These are phyloP conservation scores for Macaranga tanarius DNA, from an alignment of 441 rosid species.

Conservation along the genomic window DNA sequence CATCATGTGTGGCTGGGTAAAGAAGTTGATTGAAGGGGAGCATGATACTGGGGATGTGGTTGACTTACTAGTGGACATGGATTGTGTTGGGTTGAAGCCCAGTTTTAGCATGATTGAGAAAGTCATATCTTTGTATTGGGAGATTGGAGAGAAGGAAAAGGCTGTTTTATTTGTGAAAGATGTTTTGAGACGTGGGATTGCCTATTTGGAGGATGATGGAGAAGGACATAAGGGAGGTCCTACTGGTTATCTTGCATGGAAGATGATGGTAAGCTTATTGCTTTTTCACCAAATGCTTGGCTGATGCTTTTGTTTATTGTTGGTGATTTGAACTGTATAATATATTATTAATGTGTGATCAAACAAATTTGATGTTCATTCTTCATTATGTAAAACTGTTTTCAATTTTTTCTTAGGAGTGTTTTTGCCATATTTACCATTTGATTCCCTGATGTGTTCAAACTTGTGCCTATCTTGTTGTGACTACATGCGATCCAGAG, in stretches of 20 bases:
- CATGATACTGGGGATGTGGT: slow-evolving; percentile 60
- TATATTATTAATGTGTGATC: neutral
- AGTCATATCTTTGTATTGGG: slow-evolving; percentile 84
- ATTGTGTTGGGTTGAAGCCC: slow-evolving; percentile 81
- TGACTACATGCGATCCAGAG: neutral
- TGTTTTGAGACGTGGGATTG: slow-evolving; percentile 53
- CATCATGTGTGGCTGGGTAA: slow-evolving; percentile 84
- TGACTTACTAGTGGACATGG: slow-evolving; percentile 84
- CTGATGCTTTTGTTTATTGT: neutral
- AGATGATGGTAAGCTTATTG: slow-evolving; percentile 63
- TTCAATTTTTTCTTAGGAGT: neutral
- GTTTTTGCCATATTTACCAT: neutral
- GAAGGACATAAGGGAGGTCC: slow-evolving; percentile 78
- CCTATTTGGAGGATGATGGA: slow-evolving; percentile 41
- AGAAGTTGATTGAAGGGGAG: slow-evolving; percentile 67
- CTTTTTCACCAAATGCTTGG: neutral
- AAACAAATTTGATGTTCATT: neutral
- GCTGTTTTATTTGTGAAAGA: slow-evolving; percentile 72
- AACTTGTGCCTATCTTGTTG: neutral
- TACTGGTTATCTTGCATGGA: slow-evolving; percentile 90
- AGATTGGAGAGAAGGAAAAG: slow-evolving; percentile 57
- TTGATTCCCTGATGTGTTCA: neutral
- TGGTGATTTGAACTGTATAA: neutral
- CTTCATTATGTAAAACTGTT: neutral
- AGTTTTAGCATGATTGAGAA: slow-evolving; percentile 91